Evolutionary conservation across 805 yeast species (phyloP), one percentile per base, ranked within the genome.

Genomic region (Sugiyamaella chiloensis): DNA sequence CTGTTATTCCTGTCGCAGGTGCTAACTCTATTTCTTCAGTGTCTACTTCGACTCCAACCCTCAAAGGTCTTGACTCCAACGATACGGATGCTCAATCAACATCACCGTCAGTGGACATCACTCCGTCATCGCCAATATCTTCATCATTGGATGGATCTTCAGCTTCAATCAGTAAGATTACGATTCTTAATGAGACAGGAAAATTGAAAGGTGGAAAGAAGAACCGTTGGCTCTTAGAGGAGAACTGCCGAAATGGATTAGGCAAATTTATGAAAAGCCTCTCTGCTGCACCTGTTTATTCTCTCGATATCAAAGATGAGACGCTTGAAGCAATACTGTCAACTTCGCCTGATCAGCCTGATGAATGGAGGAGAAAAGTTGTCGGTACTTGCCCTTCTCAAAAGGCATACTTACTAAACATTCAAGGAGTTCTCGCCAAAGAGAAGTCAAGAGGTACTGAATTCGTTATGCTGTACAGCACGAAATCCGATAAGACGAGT

Each of bases 371-470:
- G 44, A 76, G 95, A 57, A 85, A 86, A 55, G 88, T 91, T 3
- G 86, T 90, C 5, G 88, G 91, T 16, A 78, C 85, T 2, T 81
- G 87, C n/a, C 85, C 93, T 3, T 74, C 82, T 1, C 95, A 96
- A 12, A 74, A 88, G 63, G 87, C 89, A 46, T 90, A 85, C 66
- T 83, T 91, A 7, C 68, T 79, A 16, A 82, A 80, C 48, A 83
- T 93, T 11, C 85, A 85, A 63, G 80, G 78, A 53, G 78, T 87
- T 1, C 71, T 91, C 42, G 58, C 65, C 3, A 87, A 83, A 56
- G 98, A 91, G 56, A 80, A 84, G 2, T 58, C 79, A 1, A 79
- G 80, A 59, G 88, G 90, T 1, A 75, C 83, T 0, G 78, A 77
- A 56, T 83, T 87, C 84, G 93, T 86, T 1, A 72, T 91, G 17